Conservation (phyloP, 164 flowering plant genomes). For the Euptelea pleiosperma region DNA sequence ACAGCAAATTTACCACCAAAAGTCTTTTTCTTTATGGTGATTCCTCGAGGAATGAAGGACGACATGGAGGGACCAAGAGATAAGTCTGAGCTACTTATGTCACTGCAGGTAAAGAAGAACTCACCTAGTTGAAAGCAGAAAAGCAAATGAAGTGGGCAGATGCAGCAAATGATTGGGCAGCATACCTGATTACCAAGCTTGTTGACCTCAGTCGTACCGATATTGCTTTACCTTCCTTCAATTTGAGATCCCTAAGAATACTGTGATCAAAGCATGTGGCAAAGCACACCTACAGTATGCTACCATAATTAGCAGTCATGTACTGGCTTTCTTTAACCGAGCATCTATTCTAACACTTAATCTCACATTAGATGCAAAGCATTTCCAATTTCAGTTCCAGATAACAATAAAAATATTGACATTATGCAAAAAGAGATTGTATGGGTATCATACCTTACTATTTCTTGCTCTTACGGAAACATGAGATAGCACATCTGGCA, state of each 20-base stretch:
- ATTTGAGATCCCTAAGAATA: slow-evolving; percentile 23
- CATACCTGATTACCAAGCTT: slow-evolving; percentile 25
- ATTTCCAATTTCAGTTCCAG: background rate
- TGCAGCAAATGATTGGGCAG: background rate
- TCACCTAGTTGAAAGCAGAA: slow-evolving; percentile 1
- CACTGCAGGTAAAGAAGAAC: slow-evolving; percentile 20
- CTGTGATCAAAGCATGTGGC: slow-evolving; percentile 36
- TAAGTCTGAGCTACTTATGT: slow-evolving; percentile 20
- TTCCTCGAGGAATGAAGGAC: slow-evolving; percentile 18
- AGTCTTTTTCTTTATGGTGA: slow-evolving; percentile 22
- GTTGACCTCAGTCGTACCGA: slow-evolving; percentile 14
- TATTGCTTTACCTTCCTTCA: slow-evolving; percentile 32
- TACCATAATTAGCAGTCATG: slow-evolving; percentile 5
- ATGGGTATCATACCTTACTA: slow-evolving; percentile 20
- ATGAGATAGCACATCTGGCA: slow-evolving; percentile 36
- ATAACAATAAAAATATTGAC: background rate
- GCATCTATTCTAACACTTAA: background rate
- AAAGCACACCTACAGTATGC: slow-evolving; percentile 26
- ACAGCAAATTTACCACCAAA: slow-evolving; percentile 34
- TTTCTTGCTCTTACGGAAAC: slow-evolving; percentile 34
- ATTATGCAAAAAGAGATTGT: background rate
- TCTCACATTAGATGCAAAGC: background rate
- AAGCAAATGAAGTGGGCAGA: background rate
- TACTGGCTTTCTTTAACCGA: background rate
- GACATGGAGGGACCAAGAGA: slow-evolving; percentile 13